Evolutionary conservation across 192 early-diverging fungal genomes (phyloP).

Genomic region (Backusella macrospora): DNA sequence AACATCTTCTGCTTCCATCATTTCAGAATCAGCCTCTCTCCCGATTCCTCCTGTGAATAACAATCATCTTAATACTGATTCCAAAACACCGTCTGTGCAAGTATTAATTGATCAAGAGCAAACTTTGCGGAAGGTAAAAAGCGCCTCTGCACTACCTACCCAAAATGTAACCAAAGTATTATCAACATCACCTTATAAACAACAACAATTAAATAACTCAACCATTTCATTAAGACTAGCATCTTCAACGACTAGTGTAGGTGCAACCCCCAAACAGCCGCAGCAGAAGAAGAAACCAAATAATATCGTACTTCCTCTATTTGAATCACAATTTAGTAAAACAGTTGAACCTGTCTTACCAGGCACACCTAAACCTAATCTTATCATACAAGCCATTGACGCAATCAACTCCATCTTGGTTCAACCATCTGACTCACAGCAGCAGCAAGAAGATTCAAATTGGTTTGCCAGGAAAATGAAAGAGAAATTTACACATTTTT

Average conservation of each 20-base stretch:
- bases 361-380: not conserved
- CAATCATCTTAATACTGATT: not conserved
- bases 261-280: not conserved
- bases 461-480: conserved; percentile 12
- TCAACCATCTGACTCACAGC: not conserved
- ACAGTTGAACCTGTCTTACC: not conserved
- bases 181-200: not conserved
- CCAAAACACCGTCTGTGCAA: not conserved
- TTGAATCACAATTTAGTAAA: conserved; percentile 34
- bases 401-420: conserved; percentile 8
- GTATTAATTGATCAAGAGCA: not conserved
- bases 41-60: too few relatives aligned
- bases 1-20: too few relatives aligned
- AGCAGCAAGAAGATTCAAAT: conserved; percentile 4
- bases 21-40: not conserved
- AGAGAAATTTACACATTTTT: not conserved
- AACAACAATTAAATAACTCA: not conserved
- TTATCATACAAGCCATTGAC: conserved; percentile 11
- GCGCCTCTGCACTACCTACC: not conserved
- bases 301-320: conserved; percentile 33
- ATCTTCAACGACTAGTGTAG: not conserved
- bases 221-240: not conserved
- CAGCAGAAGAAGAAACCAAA: not conserved
- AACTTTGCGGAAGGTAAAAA: conserved; percentile 2
- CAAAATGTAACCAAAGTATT: not conserved